These are phyloP conservation scores for Penicillium crystallinum DNA, from an alignment of 495 filamentous ascomycete genomes.

Conservation along the genomic window DNA sequence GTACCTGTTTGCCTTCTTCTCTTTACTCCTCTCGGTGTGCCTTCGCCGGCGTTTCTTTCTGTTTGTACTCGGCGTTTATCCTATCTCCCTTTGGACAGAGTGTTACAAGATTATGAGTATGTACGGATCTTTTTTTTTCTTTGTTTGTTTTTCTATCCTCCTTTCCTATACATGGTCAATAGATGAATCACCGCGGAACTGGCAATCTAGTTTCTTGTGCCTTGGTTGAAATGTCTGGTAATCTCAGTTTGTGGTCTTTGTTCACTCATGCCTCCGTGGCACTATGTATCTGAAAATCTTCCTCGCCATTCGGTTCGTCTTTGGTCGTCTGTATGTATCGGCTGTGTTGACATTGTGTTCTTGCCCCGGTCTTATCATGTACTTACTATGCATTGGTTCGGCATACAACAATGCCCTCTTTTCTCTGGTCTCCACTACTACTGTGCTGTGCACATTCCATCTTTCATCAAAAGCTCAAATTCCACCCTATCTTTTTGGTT, in stretches of 20 bases:
- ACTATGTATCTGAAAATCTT: not conserved
- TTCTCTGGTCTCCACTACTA: too few species aligned
- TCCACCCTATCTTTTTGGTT: too few species aligned
- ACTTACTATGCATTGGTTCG: not conserved
- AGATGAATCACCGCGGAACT: not conserved
- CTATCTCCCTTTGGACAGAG: conserved; percentile 8
- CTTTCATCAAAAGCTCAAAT: too few species aligned
- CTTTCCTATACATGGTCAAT: conserved; percentile 5
- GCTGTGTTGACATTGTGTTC: not conserved
- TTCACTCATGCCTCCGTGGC: not conserved
- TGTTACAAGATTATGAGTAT: conserved; percentile 23
- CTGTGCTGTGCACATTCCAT: too few species aligned
- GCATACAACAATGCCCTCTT: not conserved
- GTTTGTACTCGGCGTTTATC: conserved; percentile 17
- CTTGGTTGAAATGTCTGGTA: not conserved
- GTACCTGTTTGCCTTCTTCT: conserved; percentile 5
- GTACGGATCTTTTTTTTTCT: too few species aligned
- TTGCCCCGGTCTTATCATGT: too few species aligned
- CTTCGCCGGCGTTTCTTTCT: conserved; percentile 10
- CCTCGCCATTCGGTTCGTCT: not conserved
- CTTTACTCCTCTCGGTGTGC: not conserved
- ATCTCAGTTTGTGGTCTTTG: not conserved
- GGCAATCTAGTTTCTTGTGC: not conserved
- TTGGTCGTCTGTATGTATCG: not conserved
- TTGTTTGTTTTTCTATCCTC: conserved; percentile 3